These are phyloP conservation scores for Saccharomycopsis sp. DNA, from an alignment of 805 yeast genomes.

Conservation along the genomic window DNA sequence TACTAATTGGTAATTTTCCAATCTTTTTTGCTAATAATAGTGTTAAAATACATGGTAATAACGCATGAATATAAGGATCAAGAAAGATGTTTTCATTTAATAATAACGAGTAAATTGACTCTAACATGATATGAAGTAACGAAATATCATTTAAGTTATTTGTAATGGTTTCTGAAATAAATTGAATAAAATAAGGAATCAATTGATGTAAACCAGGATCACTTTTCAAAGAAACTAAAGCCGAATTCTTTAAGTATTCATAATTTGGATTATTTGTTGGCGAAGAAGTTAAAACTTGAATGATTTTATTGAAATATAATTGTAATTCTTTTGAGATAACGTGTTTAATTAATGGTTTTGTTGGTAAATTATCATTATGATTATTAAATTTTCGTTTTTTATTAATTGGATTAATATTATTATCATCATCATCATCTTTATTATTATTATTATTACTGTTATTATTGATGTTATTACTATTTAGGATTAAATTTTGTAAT, in stretches of 20 bases:
- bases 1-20: conserved; percentile 33
- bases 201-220: conserved; percentile 97
- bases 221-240: conserved; percentile 69
- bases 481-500: conserved; percentile 48
- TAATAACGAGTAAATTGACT: conserved; percentile 75
- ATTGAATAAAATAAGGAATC: conserved; percentile 93
- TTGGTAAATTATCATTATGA: conserved; percentile 1
- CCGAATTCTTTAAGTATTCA: conserved; percentile 61
- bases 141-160: conserved; percentile 68
- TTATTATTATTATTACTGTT: conserved; percentile 18
- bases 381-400: no score
- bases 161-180: conserved; percentile 90
- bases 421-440: conserved; percentile 4
- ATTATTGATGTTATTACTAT: conserved; percentile 28
- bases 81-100: conserved; percentile 77
- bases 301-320: conserved; percentile 83
- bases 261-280: conserved; percentile 27
- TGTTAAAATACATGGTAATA: conserved; percentile 94
- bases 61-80: conserved; percentile 92
- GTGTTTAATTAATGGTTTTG: conserved; percentile 85
- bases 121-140: conserved; percentile 73
- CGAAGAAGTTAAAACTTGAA: conserved; percentile 52
- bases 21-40: conserved; percentile 78
- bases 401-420: conserved; percentile 17
- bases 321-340: conserved; percentile 90